Evolutionary conservation across 108 stramenopile genomes (phyloP), one percentile per base, ranked within the genome.

Genomic region (Cyclostephanos tholiformis): DNA sequence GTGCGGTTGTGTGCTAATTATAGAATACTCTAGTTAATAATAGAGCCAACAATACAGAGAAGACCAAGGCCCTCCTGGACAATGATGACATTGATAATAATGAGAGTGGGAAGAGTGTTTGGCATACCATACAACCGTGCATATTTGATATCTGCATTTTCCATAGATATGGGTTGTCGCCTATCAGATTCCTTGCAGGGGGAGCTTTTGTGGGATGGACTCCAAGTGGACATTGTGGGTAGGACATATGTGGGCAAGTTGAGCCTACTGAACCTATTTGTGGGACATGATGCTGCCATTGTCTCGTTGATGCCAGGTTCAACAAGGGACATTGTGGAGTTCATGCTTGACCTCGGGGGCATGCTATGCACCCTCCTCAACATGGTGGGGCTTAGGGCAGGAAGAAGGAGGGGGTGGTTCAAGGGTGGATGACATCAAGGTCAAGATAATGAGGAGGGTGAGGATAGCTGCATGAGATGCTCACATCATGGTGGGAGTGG

Each of bases 241-340:
- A 90, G 90, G 46, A 97, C 98, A 0, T 98, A 99, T 77, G 97
- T 96, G 0, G 98, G 98, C 19, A 99, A 99, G 69, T 89, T 87
- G 9, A 87, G 89, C 29, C 75, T 99, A 14, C 84, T 99, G 17
- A 99, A 99, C 84, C 57, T 90, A 6, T 65, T 99, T 68, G 93
- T 95, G 1, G 72, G 70, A 4, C 69, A 91, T 44, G 95, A 96
- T 56, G 96, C 95, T 5, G 97, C 98, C 27, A 99, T 99, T 74
- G 97, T 99, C 8, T 90, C 91, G 30, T 89, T 89, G 7, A 87
- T 84, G 29, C 91, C 96, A 0, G 98, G 98, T 8, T 98, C 98
- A 5, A 99, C 98, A 5, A 77, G 98, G 25, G 98, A 99, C 77
- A 94, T 97, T 7, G 82, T 99, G 27, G 87, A 93, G 74, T 84